Evolutionary conservation across 768 basidiomycete species (phyloP), one percentile per base, ranked within the genome.

Genomic region (Steccherinum ochraceum): DNA sequence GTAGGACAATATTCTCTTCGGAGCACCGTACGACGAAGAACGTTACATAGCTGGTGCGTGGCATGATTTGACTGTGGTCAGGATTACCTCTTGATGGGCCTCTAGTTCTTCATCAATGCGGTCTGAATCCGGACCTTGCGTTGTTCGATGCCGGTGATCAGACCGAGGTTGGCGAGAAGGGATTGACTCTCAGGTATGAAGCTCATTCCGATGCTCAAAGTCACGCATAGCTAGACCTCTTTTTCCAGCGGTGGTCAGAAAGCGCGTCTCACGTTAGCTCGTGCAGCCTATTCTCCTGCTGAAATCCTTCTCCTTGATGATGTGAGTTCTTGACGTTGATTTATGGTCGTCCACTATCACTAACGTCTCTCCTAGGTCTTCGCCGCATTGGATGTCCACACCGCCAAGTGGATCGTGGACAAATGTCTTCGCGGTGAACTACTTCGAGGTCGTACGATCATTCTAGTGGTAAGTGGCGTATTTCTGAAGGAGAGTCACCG

Each of bases 291-390:
- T 61, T 78, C 77, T 1, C 65, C 65, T n/a, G 81, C 87, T 0
- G 63, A 78, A 21, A 79, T 82, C 16, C 60, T 92, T 4, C 64
- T 92, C 11, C 66, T 90, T 40, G 89, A 92, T 58, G 88, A 90
- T 59, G 79, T 88, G n/a, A 42, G 62, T 27, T 3, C 27, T 45
- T 24, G n/a, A n/a, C 2, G 13, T 40, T 12, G 40, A 43, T 4
- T 56, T 68, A 23, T 41, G 24, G 4, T 26, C 3, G 4, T 21
- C 21, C 24, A 25, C 3, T 30, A 45, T n/a, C n/a, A 12, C 23
- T 5, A 12, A 24, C 12, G 10, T 25, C 23, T 5, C 5, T 18
- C 12, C 23, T 39, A 67, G 66, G 59, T 77, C 39, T 68, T 79
- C 19, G 74, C 75, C 10, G 76, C 77, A 3, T 64, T 80, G 3